Conservation (phyloP, 768 basidiomycete genomes). For the Pleurotus sapidus region DNA sequence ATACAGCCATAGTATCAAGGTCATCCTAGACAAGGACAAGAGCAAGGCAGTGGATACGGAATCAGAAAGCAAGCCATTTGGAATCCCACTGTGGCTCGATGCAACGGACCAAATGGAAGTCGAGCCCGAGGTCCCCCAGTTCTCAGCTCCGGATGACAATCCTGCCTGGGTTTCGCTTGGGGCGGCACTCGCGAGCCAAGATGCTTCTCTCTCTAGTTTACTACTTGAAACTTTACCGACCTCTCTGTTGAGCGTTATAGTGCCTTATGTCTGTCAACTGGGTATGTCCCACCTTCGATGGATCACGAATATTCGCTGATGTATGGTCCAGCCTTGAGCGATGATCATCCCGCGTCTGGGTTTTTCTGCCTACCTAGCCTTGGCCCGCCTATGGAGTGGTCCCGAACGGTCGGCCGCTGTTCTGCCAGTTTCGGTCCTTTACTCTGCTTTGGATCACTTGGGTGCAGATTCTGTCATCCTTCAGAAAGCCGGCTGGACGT, state of each 20-base stretch:
- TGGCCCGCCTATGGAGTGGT: constrained; percentile 30
- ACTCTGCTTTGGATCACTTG: constrained; percentile 36
- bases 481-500: constrained; percentile 24
- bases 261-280: constrained; percentile 39
- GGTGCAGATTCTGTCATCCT: constrained; percentile 40
- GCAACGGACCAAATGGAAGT: constrained; percentile 8
- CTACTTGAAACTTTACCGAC: not conserved
- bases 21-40: constrained; percentile 42
- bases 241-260: constrained; percentile 13
- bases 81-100: constrained; percentile 27
- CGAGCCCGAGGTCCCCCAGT: constrained; percentile 11
- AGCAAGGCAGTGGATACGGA: constrained; percentile 21
- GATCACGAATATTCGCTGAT: not conserved
- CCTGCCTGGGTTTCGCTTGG: constrained; percentile 25
- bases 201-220: not conserved
- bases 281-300: constrained; percentile 25
- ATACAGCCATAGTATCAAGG: constrained; percentile 38
- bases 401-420: constrained; percentile 15
- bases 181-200: constrained; percentile 18
- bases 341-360: constrained; percentile 14
- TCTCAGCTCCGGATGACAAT: constrained; percentile 12
- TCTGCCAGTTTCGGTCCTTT: constrained; percentile 32
- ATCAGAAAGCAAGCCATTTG: constrained; percentile 21
- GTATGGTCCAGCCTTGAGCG: constrained; percentile 25
- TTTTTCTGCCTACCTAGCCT: constrained; percentile 26